Conservation (phyloP, 108 stramenopile species). For the Epipyxis sp. region DNA sequence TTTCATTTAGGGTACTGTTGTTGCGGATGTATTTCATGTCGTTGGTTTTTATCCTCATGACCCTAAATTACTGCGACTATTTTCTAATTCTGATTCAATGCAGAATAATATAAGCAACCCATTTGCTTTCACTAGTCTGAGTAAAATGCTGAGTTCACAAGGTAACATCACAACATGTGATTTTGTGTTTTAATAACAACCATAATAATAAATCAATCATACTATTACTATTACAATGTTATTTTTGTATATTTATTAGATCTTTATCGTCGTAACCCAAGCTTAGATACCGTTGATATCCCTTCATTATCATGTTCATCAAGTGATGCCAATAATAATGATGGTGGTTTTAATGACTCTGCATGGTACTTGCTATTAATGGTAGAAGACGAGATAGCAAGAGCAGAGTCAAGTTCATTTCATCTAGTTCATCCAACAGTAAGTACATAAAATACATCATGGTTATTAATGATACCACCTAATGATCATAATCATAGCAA, state of each 20-base stretch:
- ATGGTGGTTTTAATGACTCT: neutral
- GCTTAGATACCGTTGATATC: slow-evolving; percentile 13
- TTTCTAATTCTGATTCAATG: neutral
- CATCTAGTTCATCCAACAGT: neutral
- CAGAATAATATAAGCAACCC: neutral
- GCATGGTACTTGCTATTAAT: slow-evolving; percentile 14
- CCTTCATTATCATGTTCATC: neutral
- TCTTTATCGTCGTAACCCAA: neutral
- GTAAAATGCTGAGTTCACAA: neutral
- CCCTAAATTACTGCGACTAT: neutral
- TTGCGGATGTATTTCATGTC: slow-evolving; percentile 40
- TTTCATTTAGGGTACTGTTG: slow-evolving; percentile 39
- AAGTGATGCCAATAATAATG: neutral
- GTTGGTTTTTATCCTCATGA: slow-evolving; percentile 21
- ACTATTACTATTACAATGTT: neutral
- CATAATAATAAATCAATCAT: neutral
- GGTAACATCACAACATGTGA: neutral
- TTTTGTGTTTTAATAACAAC: neutral
- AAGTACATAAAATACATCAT: neutral
- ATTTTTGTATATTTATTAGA: neutral
- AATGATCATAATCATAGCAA: neutral
- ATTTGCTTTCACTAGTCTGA: slow-evolving; percentile 1
- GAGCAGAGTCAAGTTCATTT: neutral
- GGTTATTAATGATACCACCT: neutral
- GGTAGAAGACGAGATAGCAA: slow-evolving; percentile 26